Conservation (phyloP, 2,329 filamentous ascomycete genomes). For the Dactylellina leptospora region DNA sequence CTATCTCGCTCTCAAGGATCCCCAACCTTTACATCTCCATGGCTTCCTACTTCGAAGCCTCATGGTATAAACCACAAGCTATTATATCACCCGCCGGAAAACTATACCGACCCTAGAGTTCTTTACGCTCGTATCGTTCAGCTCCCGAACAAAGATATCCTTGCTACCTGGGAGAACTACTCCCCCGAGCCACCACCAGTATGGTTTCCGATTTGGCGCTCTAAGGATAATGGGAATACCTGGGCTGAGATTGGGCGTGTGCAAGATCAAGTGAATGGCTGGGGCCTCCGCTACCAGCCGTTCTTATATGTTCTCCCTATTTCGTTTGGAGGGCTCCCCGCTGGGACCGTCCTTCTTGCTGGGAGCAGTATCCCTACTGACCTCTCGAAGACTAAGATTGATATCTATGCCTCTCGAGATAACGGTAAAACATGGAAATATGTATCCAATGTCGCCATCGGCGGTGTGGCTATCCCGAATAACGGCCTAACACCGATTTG, state of each 20-base stretch:
- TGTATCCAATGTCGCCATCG: slow-evolving; percentile 71
- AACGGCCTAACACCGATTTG: slow-evolving; percentile 75
- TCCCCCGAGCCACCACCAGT: slow-evolving; percentile 67
- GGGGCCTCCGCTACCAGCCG: slow-evolving; percentile 75
- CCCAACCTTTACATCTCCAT: background rate
- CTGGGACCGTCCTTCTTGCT: slow-evolving; percentile 71
- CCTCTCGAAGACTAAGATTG: slow-evolving; percentile 72
- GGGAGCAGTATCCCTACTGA: slow-evolving; percentile 70
- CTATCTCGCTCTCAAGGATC: too few species aligned
- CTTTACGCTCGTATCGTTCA: slow-evolving; percentile 64
- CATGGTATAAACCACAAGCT: slow-evolving; percentile 11
- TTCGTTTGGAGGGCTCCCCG: slow-evolving; percentile 67
- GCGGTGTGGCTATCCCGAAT: slow-evolving; percentile 70
- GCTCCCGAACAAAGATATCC: slow-evolving; percentile 62
- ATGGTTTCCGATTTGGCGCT: slow-evolving; percentile 67
- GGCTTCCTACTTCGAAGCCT: background rate
- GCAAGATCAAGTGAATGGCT: slow-evolving; percentile 70
- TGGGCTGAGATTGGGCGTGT: slow-evolving; percentile 73
- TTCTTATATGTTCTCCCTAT: slow-evolving; percentile 72
- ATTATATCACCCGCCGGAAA: slow-evolving; percentile 20
- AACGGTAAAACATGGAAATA: slow-evolving; percentile 70
- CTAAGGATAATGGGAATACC: slow-evolving; percentile 66
- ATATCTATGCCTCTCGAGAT: slow-evolving; percentile 68
- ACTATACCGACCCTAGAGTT: slow-evolving; percentile 61
- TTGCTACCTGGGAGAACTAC: slow-evolving; percentile 69